Evolutionary conservation across 495 filamentous ascomycete species (phyloP).

Genomic region (Bombardia bombarda): DNA sequence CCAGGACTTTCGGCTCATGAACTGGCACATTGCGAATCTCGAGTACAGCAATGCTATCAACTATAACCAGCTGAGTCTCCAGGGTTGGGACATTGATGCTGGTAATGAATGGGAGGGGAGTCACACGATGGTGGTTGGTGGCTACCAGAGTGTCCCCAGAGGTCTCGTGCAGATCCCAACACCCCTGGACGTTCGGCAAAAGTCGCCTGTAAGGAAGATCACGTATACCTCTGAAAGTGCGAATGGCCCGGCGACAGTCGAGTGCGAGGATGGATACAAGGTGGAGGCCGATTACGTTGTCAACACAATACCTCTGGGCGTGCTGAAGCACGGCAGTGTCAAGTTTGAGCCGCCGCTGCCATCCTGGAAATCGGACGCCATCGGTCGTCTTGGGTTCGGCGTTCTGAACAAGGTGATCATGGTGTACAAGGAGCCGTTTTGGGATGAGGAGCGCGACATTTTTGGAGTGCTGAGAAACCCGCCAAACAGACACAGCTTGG

Average conservation of each 20-base stretch:
- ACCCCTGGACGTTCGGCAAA: conserved; percentile 70
- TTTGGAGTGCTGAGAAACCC: conserved; percentile 81
- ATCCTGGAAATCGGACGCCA: conserved; percentile 72
- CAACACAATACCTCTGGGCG: conserved; percentile 79
- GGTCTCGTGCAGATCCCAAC: conserved; percentile 70
- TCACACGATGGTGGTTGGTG: conserved; percentile 85
- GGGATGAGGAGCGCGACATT: conserved; percentile 87
- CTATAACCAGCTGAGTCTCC: conserved; percentile 76
- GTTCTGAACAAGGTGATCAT: conserved; percentile 92
- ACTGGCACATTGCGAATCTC: conserved; percentile 97
- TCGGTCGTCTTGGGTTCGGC: conserved; percentile 86
- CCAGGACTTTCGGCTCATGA: conserved; percentile 81
- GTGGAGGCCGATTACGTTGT: conserved; percentile 82
- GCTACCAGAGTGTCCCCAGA: conserved; percentile 82
- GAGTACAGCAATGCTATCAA: conserved; percentile 95
- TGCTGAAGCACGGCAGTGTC: conserved; percentile 69
- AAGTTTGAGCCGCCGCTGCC: conserved; percentile 79
- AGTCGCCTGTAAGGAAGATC: conserved; percentile 60
- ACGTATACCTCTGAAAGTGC: conserved; percentile 47
- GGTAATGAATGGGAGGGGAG: conserved; percentile 96
- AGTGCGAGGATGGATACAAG: conserved; percentile 69
- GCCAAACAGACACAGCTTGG: conserved; percentile 40
- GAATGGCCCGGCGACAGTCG: conserved; percentile 45
- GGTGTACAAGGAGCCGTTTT: conserved; percentile 84
- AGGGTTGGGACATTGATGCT: conserved; percentile 91